Evolutionary conservation across 805 yeast genomes (phyloP), one percentile per base, ranked within the genome.

Genomic region (Scheffersomyces stipitis): DNA sequence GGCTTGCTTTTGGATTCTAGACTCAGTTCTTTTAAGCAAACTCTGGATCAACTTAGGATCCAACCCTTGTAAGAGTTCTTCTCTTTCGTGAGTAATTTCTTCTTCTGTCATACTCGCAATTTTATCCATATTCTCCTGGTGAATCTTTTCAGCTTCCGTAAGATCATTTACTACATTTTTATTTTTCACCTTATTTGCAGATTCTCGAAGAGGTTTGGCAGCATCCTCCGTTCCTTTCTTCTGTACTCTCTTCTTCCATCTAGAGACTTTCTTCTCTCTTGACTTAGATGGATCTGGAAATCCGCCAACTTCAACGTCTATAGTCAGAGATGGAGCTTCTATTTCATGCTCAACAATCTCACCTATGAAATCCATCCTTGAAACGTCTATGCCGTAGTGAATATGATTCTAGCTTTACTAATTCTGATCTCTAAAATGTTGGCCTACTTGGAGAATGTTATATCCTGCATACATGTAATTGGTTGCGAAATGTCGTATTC

Each of bases 91-190:
- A 23, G 71, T 66, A 24, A 86, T 73, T 51, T 89, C 88, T 13
- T 76, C 82, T 2, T 69, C 71, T 2, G 82, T 66, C 90, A 89
- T 82, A 10, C 62, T 56, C 26, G 78, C 64, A 37, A 90, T 56
- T 28, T 71, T 67, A 26, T 79, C 76, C 42, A 85, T 58, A 57
- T 88, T 90, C 52, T 89, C 96, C 38, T 75, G 56, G 55, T 87
- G 91, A 15, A 89, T 86, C 52, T 77, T 73, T 45, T 84, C 90
- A 0, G 83, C 77, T 48, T 86, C 95, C 0, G 82, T 62, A 32
- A 75, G 41, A 12, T 58, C 62, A 3, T 46, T 41, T 17, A 28
- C 38, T 26, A 6, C 26, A 7, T 32, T 15, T 31, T 23, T 33
- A 31, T 23, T 29, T 40, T 45, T 39, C 26, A 42, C 37, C 15